Percentiles rank a stretch among this genome's conserved stretches.
phyloP scores from a whole-genome alignment of 345 rosid genomes.

The Orychophragmus violaceus region DNA sequence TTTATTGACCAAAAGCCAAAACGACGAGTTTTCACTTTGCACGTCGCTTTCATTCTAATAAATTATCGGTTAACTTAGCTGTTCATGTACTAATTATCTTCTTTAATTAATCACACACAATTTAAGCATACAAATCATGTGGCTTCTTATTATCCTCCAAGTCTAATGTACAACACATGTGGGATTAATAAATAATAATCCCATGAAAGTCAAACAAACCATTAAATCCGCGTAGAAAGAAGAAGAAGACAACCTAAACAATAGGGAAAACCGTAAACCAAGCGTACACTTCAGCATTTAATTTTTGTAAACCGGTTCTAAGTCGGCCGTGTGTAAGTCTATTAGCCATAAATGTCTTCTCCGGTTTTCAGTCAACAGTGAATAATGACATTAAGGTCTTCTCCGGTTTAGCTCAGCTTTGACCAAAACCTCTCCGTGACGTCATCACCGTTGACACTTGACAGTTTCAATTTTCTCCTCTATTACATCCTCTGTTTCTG shows the following conservation, averaged over 20 bases:
- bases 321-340: slow-evolving; percentile 8
- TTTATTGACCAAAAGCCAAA: slow-evolving; percentile 25
- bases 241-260: neutral
- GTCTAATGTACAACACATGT: slow-evolving; percentile 1
- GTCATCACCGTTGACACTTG: slow-evolving; percentile 13
- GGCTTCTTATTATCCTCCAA: neutral
- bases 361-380: slow-evolving; percentile 20
- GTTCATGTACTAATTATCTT: slow-evolving; percentile 9
- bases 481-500: neutral
- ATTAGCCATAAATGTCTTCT: neutral
- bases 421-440: neutral
- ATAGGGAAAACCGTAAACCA: neutral
- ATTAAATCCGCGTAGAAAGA: slow-evolving; percentile 5
- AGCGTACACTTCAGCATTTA: neutral
- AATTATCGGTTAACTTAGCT: slow-evolving; percentile 4
- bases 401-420: slow-evolving; percentile 22
- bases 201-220: slow-evolving; percentile 14
- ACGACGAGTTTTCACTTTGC: slow-evolving; percentile 22
- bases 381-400: neutral
- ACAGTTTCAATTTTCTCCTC: neutral
- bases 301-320: slow-evolving; percentile 10
- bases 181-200: neutral
- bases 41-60: slow-evolving; percentile 12
- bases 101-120: slow-evolving; percentile 4
- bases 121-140: slow-evolving; percentile 18